Evolutionary conservation across 2,329 filamentous ascomycete genomes (phyloP), one percentile per base, ranked within the genome.

Genomic region (Aspergillus tanneri): DNA sequence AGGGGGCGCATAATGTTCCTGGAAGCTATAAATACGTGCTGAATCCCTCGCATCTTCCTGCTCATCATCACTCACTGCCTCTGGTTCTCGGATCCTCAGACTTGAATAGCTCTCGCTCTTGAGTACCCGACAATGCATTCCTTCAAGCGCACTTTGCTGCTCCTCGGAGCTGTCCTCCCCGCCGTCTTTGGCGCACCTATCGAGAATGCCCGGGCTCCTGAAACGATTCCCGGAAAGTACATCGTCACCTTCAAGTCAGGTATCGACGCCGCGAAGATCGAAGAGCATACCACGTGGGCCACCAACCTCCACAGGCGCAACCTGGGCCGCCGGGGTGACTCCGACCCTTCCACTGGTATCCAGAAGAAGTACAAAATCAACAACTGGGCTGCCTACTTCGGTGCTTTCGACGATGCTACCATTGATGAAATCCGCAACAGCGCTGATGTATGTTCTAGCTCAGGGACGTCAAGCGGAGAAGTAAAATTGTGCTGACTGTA

Each of bases 401-500:
- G 70, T 14, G 65, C 70, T 22, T 76, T 78, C 50, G 74, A 77
- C 54, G 67, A 68, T 10, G 64, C 63, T 30, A 75, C 65, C 22
- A 64, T 73, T 24, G 63, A 62, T 34, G 62, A 68, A 50, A 73
- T 77, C 52, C 68, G 63, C 48, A 63, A 55, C 22, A 66, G 56
- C 55, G 61, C 61, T 8, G 61, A 70, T 55, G 65, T 72, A 32
- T 36, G 55, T 56, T 67, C 21, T 28, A 4, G 6, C 19, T 21
- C 16, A 9, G 22, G n/a, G 9, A 6, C n/a, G 12, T 10, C 11
- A 30, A 39, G 21, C 10, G 22, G 3, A 38, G 6, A 21, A 10
- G 8, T 3, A 19, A 21, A 32, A 18, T 9, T 34, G 30, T 34
- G 28, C 50, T 57, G 24, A 58, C 12, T 8, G n/a, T 11, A 8